phyloP scores from a whole-genome alignment of 345 rosid species.

The rapeseed (Brassica napus) region Da-Ae NC_063445.1:14413001-14413500 shows the following conservation, averaged over 20 bases:
- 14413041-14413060: neutral
- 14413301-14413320: constrained; percentile 82
- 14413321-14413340: constrained; percentile 2
- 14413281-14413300: constrained; percentile 84
- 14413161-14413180: constrained; percentile 86
- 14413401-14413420: neutral
- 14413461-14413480: too few relatives aligned
- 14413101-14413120: constrained; percentile 52
- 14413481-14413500: neutral
- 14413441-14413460: too few relatives aligned
- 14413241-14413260: constrained; percentile 90
- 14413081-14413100: neutral
- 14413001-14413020: constrained; percentile 77
- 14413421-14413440: neutral
- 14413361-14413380: neutral
- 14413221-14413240: constrained; percentile 59
- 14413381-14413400: neutral
- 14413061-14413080: neutral
- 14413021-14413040: constrained; percentile 61
- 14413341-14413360: neutral
- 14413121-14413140: constrained; percentile 51
- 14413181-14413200: constrained; percentile 63
- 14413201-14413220: constrained; percentile 70
- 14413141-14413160: constrained; percentile 83
- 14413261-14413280: constrained; percentile 78